Evolutionary conservation across 495 filamentous ascomycete species (phyloP), one percentile per base, ranked within the genome.

Genomic region (Penicillium maclennaniae): DNA sequence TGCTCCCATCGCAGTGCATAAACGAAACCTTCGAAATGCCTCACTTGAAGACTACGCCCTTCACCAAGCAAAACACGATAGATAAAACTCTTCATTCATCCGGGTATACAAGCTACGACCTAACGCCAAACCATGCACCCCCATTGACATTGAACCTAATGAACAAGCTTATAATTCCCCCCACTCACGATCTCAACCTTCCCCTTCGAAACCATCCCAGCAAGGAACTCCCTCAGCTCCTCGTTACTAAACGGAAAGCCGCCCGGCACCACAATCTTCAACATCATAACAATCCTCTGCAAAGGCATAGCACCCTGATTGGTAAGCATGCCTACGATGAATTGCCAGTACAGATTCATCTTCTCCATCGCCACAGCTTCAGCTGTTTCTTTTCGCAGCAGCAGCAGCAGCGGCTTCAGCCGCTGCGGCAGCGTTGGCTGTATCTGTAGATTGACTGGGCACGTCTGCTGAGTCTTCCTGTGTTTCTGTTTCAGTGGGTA

Each of bases 241-340:
- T 75, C 72, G 63, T 92, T 95, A 61, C 78, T 81, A 61, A 92
- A 96, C 14, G 89, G 84, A 61, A 96, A 97, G 7, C 89, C 88
- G 14, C 89, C 91, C 1, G 87, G 81, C 26, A 97, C 85, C 25
- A 89, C 78, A 77, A 98, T 87, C 66, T 87, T 88, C 76, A 98
- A 74, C 89, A 97, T 96, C 87, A 92, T 92, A 5, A 84, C 77
- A 53, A 98, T 92, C 69, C 88, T 83, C 61, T 80, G 79, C 54
- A 89, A 63, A 43, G 87, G 82, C 87, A 95, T 95, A 26, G 84
- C 72, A 6, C 87, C 88, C 52, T 86, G 80, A 66, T 97, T 97
- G 53, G 88, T 97, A 71, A 99, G 72, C 92, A 99, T 97, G 42
- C 88, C 89, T 45, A 88, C 75, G 53, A 99, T 89, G 64, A 93